Conservation (phyloP, 768 basidiomycete genomes). For the Leccinellum albellum region DNA sequence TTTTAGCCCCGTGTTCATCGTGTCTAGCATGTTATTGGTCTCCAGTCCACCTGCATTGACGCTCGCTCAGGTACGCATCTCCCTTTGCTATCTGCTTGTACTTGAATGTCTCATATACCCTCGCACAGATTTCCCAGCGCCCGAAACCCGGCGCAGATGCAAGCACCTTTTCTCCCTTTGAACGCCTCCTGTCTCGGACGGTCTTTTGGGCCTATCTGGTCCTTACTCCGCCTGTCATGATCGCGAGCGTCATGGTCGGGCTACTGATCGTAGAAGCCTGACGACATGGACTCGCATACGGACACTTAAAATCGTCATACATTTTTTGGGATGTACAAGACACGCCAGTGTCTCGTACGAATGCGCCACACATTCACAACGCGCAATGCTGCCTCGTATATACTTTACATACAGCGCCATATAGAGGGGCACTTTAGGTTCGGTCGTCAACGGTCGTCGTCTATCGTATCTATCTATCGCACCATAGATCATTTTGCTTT, state of each 20-base stretch:
- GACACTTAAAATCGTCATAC: background rate
- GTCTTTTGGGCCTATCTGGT: slow-evolving; percentile 93
- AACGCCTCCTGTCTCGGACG: slow-evolving; percentile 84
- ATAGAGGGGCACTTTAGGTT: background rate
- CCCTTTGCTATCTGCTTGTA: background rate
- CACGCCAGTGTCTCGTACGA: background rate
- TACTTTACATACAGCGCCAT: background rate
- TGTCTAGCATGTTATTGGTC: slow-evolving; percentile 79
- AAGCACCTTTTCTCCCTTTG: slow-evolving; percentile 46
- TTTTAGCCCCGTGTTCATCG: slow-evolving; percentile 73
- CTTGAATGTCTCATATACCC: too few relatives aligned
- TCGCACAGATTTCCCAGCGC: slow-evolving; percentile 21
- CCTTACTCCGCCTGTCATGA: slow-evolving; percentile 81
- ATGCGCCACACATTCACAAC: background rate
- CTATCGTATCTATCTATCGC: background rate
- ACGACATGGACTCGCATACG: background rate
- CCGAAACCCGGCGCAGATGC: background rate
- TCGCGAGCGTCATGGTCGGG: slow-evolving; percentile 72
- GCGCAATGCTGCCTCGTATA: background rate
- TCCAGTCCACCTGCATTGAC: slow-evolving; percentile 79
- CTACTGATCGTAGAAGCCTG: slow-evolving; percentile 52
- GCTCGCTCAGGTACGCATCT: slow-evolving; percentile 47
- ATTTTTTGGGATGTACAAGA: background rate
- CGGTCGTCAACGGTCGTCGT: background rate
- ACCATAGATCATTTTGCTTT: background rate